Evolutionary conservation across 2,329 filamentous ascomycete species (phyloP).

Genomic region (Aspergillus fructus): DNA sequence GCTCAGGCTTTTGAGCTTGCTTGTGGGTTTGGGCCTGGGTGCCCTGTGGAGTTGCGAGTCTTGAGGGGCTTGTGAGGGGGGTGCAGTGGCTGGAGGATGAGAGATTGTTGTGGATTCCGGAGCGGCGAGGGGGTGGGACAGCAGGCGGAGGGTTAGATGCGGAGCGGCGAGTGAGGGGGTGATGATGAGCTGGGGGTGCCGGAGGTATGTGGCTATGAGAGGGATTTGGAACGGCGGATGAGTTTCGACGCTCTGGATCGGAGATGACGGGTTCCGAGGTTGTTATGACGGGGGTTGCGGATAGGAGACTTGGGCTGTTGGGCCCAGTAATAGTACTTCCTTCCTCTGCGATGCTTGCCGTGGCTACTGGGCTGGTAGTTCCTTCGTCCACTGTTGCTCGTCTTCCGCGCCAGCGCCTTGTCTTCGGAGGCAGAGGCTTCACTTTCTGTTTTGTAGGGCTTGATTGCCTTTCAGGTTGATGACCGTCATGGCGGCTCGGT

Average conservation of each 20-base stretch:
- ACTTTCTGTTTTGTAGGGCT: constrained; percentile 27
- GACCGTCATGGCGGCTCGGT: constrained; percentile 60
- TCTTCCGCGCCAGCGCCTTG: constrained; percentile 44
- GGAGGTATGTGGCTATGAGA: constrained; percentile 21
- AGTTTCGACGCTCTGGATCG: neutral
- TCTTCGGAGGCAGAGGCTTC: constrained; percentile 43
- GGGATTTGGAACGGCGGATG: constrained; percentile 2
- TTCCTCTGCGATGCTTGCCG: constrained; percentile 28
- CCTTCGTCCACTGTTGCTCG: constrained; percentile 33
- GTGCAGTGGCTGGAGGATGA: constrained; percentile 27
- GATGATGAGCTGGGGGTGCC: constrained; percentile 19
- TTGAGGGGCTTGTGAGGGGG: constrained; percentile 18
- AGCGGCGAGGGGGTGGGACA: constrained; percentile 42
- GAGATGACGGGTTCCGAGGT: neutral
- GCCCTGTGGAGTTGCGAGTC: constrained; percentile 2
- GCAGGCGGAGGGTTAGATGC: constrained; percentile 39
- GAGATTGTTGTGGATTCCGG: constrained; percentile 23
- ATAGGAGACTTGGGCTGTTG: constrained; percentile 7
- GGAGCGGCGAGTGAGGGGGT: constrained; percentile 26
- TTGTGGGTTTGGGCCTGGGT: constrained; percentile 10
- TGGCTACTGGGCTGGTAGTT: constrained; percentile 24
- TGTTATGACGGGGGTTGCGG: constrained; percentile 13
- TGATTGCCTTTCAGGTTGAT: constrained; percentile 18
- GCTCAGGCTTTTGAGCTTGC: constrained; percentile 37
- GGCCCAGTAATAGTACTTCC: constrained; percentile 13